Percentiles rank a stretch among this genome's conserved stretches.
Conservation (phyloP, 345 rosid genomes). For the Nephelium lappaceum region DNA sequence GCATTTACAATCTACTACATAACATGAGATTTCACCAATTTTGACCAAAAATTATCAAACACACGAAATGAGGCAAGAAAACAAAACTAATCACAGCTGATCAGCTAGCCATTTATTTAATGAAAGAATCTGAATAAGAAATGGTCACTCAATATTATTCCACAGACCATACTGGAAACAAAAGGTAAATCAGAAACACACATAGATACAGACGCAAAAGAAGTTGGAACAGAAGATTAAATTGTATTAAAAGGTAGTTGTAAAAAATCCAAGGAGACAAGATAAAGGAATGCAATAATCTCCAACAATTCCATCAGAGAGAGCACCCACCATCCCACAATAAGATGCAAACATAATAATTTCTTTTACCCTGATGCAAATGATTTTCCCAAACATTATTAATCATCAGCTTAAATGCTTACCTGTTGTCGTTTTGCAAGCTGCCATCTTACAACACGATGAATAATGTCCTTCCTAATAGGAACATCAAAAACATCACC, state of each 20-base stretch:
- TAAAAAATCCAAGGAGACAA: background rate
- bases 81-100: background rate
- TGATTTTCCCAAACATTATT: background rate
- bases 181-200: background rate
- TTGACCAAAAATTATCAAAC: background rate
- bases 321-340: background rate
- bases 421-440: constrained; percentile 95
- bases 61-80: background rate
- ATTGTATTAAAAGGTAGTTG: background rate
- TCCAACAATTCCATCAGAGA: background rate
- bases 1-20: background rate
- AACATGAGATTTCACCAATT: background rate
- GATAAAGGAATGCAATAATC: background rate
- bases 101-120: background rate
- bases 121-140: background rate
- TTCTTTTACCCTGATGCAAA: background rate
- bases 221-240: background rate
- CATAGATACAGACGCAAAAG: background rate
- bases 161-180: background rate
- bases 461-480: constrained; percentile 87
- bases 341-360: background rate
- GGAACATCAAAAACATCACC: constrained; percentile 98
- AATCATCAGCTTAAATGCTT: background rate
- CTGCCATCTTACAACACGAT: constrained; percentile 86
- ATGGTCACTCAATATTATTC: background rate